These are phyloP conservation scores for Cryptosporidium sp. DNA, from an alignment of 169 alveolate genomes.

Conservation along the genomic window DNA sequence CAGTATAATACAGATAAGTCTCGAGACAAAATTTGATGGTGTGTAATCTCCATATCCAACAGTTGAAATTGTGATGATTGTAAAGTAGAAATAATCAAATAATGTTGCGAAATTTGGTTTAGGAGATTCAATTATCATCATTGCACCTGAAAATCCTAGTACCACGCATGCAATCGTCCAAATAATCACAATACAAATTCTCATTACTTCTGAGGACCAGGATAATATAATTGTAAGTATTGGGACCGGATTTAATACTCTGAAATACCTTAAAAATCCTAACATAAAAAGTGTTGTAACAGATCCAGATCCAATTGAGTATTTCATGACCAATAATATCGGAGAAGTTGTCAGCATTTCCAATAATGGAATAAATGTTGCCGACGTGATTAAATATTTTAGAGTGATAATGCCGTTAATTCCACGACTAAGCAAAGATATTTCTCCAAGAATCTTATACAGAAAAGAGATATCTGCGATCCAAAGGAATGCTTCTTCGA, in stretches of 20 bases:
- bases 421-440: slow-evolving; percentile 37
- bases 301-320: slow-evolving; percentile 44
- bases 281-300: slow-evolving; percentile 56
- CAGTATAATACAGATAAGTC: slow-evolving; percentile 52
- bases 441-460: slow-evolving; percentile 33
- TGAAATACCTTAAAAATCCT: slow-evolving; percentile 57
- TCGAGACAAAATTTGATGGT: slow-evolving; percentile 57
- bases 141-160: slow-evolving; percentile 71
- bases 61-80: slow-evolving; percentile 76
- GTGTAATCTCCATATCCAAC: slow-evolving; percentile 78
- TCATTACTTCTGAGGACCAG: slow-evolving; percentile 72
- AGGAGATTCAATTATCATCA: slow-evolving; percentile 74
- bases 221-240: slow-evolving; percentile 23
- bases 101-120: slow-evolving; percentile 45
- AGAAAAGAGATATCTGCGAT: slow-evolving; percentile 61
- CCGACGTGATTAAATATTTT: slow-evolving; percentile 42
- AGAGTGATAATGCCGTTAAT: slow-evolving; percentile 33
- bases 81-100: slow-evolving; percentile 69
- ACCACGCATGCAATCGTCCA: slow-evolving; percentile 68
- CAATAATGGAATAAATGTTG: slow-evolving; percentile 54
- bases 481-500: slow-evolving; percentile 68
- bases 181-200: slow-evolving; percentile 50
- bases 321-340: slow-evolving; percentile 19
- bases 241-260: slow-evolving; percentile 47
- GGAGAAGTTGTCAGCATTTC: slow-evolving; percentile 69